Conservation (phyloP, 202 grass and related monocot species). For the Zizania palustris region DNA sequence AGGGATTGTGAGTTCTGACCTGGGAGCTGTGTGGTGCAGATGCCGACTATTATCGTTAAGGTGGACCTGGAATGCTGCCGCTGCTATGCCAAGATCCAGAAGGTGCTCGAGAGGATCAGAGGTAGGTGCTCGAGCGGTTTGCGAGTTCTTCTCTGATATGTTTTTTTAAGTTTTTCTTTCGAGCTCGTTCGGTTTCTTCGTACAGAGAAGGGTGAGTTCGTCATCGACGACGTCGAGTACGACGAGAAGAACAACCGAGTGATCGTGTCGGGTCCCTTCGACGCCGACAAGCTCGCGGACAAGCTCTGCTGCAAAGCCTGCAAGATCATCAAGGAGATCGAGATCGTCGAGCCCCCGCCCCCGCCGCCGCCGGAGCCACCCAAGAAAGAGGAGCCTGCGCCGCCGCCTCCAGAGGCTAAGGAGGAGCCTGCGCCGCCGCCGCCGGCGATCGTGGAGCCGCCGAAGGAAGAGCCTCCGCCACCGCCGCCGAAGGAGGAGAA, state of each 20-base stretch:
- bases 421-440: background rate
- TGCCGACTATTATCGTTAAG: slow-evolving; percentile 70
- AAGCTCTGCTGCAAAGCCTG: slow-evolving; percentile 86
- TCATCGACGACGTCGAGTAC: slow-evolving; percentile 61
- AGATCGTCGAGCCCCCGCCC: slow-evolving; percentile 54
- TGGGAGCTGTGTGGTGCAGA: slow-evolving; percentile 42
- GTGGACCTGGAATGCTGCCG: slow-evolving; percentile 74
- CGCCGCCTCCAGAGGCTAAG: background rate
- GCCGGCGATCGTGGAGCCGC: background rate
- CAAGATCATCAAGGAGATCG: slow-evolving; percentile 91
- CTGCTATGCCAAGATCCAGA: slow-evolving; percentile 76
- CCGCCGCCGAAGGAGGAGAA: background rate
- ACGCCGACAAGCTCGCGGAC: slow-evolving; percentile 60
- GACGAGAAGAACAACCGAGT: slow-evolving; percentile 80
- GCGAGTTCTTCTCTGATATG: too few relatives aligned
- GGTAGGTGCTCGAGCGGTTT: slow-evolving; percentile 33
- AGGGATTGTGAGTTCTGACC: slow-evolving; percentile 29
- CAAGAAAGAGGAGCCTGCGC: background rate
- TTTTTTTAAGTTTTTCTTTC: background rate
- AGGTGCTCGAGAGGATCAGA: slow-evolving; percentile 69
- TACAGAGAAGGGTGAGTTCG: slow-evolving; percentile 66
- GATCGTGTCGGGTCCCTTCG: slow-evolving; percentile 71
- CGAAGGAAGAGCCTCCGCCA: background rate
- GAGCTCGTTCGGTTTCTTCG: background rate
- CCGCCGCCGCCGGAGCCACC: slow-evolving; percentile 27